Conservation (phyloP, 1,139 yeast genomes). For the Hanseniaspora uvarum region DNA sequence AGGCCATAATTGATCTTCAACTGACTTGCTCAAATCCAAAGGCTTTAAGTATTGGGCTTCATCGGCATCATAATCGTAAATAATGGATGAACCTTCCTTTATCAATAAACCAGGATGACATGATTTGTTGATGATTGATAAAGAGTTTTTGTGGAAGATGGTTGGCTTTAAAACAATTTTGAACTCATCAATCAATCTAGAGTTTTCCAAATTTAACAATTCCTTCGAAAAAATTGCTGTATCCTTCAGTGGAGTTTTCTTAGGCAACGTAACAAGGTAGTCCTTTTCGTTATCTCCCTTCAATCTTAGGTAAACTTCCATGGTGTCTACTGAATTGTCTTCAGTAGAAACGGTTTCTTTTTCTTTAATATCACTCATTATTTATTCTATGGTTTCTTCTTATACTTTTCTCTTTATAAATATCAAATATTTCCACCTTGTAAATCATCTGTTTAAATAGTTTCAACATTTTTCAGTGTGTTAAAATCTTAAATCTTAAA, state of each 20-base stretch:
- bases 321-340: conserved; percentile 24
- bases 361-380: neutral
- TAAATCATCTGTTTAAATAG: neutral
- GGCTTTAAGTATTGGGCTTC: conserved; percentile 36
- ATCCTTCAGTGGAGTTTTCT: conserved; percentile 43
- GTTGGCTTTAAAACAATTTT: conserved; percentile 65
- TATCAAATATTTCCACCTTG: neutral
- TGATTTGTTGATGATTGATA: conserved; percentile 59
- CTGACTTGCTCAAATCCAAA: conserved; percentile 38
- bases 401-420: neutral
- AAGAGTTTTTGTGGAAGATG: conserved; percentile 54
- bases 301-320: conserved; percentile 75
- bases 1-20: conserved; percentile 65
- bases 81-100: conserved; percentile 58
- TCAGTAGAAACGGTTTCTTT: neutral
- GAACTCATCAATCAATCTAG: conserved; percentile 36
- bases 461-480: neutral
- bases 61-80: conserved; percentile 55
- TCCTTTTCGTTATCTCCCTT: conserved; percentile 79
- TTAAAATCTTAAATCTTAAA: neutral
- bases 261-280: conserved; percentile 68
- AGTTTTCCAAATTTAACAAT: conserved; percentile 21
- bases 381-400: neutral
- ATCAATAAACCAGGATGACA: conserved; percentile 76
- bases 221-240: conserved; percentile 39